Base-by-base conservation (phyloP, 2,329 filamentous ascomycete species). In the Phialemonium atrogriseum region DNA sequence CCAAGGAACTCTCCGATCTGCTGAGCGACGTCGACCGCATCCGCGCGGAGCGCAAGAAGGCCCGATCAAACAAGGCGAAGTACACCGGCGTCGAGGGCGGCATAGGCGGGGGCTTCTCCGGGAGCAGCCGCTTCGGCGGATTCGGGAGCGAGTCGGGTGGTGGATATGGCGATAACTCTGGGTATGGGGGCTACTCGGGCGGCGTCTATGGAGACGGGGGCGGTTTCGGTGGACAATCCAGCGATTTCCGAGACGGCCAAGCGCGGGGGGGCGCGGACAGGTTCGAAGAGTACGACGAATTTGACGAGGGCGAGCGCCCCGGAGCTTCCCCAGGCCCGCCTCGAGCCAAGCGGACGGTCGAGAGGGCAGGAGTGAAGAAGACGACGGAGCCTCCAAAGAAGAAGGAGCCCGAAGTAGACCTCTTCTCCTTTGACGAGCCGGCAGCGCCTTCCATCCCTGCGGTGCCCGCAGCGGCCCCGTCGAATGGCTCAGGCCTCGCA, bases 271-370 rank as follows among this genome's bases (percentile, higher is more conserved):
- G n/a, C n/a, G n/a, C n/a, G n/a, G 87, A 93, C 43, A 75, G 80
- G 42, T 98, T 95, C 46, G 89, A 96, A 46, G 91, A 95, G 58
- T 98, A 98, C 50, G 88, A 98, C 52, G 91, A 98, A 58, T 89
- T 81, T 49, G 89, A 96, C 34, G 91, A 94, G 48, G 85, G 71
- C 24, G 60, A 67, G 20, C 50, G 59, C 33, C 63, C 63, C 15
- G 33, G 46, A 5, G 48, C 55, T 2, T 47, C 55, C 30, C 55
- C 67, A 31, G 62, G 72, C 36, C 59, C 73, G 15, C 62, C 64
- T 20, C 64, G 65, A 44, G 62, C 68, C 51, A 61, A 66, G 42
- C 46, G 59, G 47, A 56, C 62, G 7, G 49, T 56, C 7, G 60
- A 66, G 33, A 43, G 58, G 25, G 46, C 52, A n/a, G 51, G 59